Base-by-base conservation (phyloP, 1,284 basidiomycete genomes). In the Ustilago vetiveriae region DNA sequence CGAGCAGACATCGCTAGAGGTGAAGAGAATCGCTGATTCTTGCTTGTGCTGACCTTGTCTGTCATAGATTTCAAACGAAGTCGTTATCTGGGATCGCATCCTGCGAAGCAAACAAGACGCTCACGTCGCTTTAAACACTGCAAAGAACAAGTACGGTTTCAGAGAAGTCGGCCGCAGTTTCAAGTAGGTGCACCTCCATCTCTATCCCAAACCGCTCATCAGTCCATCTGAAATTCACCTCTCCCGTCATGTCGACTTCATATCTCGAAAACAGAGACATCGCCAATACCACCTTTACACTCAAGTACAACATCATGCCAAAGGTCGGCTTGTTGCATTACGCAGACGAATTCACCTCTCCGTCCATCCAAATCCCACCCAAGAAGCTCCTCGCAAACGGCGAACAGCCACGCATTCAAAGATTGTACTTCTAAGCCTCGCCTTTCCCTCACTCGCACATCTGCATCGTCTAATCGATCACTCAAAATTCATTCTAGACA, bases 271-370 rank as follows among this genome's bases (percentile, higher is more conserved):
- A n/a, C 68, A 80, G 75, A 19, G 55, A 73, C 47, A 49, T 79
- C 42, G 44, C 86, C 11, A 55, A 64, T 19, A 85, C 89, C 14
- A 88, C 88, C 6, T 94, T 92, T 80, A 85, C 87, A 0, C 85
- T 95, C 41, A 90, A 90, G 78, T 95, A 93, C 84, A 94, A 94
- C 76, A 82, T 92, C 23, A 94, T 94, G 92, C 92, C 92, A 13
- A 88, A 90, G 76, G 90, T 94, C 14, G 92, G 92, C 6, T 70
- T 88, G 33, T 85, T 95, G 40, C 53, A 60, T 22, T 72, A 69
- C 51, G 63, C 40, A 27, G 43, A 68, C 45, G 55, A 68, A 24
- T 53, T 42, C 45, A 42, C 47, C 23, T 53, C 64, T 4, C 27
- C n/a, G 1, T 42, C 53, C 10, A 53, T 64, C 38, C 38, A 39